Percentiles rank a stretch among this genome's conserved stretches.
Conservation (phyloP, 148 eudicot genomes). For the Fallopia convolvulus region DNA sequence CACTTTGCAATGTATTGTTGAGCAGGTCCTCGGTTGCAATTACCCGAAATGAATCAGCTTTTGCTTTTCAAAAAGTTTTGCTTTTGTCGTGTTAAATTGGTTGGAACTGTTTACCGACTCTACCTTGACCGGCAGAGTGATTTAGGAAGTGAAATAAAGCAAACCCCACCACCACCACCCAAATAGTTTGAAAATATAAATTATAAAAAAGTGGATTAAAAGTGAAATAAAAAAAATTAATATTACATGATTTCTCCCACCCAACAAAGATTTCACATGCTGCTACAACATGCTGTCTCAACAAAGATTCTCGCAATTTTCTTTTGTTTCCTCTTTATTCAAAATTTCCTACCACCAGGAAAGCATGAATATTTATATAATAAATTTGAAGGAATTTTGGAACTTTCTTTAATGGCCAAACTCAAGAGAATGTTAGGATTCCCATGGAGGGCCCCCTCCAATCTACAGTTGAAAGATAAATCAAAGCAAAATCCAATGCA, state of each 20-base stretch:
- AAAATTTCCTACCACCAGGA: neutral
- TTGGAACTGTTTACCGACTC: conserved; percentile 7
- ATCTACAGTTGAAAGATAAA: conserved; percentile 6
- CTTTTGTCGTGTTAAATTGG: conserved; percentile 4
- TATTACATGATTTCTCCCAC: neutral
- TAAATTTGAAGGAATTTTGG: conserved; percentile 18
- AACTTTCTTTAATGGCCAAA: conserved; percentile 33
- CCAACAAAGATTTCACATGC: conserved; percentile 1
- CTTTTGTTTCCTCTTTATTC: neutral
- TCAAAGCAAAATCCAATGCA: neutral
- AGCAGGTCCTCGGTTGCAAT: neutral
- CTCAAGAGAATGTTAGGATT: conserved; percentile 53
- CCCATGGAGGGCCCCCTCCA: conserved; percentile 17
- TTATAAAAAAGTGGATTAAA: neutral
- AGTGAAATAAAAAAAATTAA: neutral
- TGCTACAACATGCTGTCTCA: neutral
- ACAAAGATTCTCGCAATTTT: neutral
- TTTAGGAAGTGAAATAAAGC: neutral
- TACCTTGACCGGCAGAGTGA: neutral
- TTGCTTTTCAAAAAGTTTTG: neutral
- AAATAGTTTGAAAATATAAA: neutral
- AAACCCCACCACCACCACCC: neutral
- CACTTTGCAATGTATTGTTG: neutral
- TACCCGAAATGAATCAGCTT: neutral
- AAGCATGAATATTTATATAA: neutral